Conservation (phyloP, 2,329 filamentous ascomycete species). For the Metarhizium rileyi region DNA sequence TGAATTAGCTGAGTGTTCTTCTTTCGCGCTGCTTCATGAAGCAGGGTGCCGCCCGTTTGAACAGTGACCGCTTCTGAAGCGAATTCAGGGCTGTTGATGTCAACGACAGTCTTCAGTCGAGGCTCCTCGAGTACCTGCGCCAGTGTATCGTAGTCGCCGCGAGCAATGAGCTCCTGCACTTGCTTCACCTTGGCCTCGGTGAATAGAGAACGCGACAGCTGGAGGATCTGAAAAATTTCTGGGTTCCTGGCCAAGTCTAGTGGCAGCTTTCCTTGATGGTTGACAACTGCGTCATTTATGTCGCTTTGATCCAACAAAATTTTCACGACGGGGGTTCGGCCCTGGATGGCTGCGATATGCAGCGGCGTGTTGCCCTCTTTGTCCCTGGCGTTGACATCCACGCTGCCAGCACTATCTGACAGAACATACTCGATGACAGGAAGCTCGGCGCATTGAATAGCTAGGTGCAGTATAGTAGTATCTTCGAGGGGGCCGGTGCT, state of each 20-base stretch:
- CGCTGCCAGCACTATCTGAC: constrained; percentile 53
- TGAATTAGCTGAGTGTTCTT: constrained; percentile 84
- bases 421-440: constrained; percentile 93
- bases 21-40: constrained; percentile 87
- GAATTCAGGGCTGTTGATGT: constrained; percentile 87
- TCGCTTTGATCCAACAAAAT: constrained; percentile 71
- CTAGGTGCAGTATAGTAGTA: constrained; percentile 84
- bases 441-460: constrained; percentile 89
- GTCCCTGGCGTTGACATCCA: constrained; percentile 85
- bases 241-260: constrained; percentile 84
- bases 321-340: constrained; percentile 69
- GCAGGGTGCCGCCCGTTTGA: constrained; percentile 77
- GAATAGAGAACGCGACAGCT: constrained; percentile 81
- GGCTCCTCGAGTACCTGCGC: constrained; percentile 76
- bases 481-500: constrained; percentile 52
- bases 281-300: constrained; percentile 82
- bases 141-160: constrained; percentile 65
- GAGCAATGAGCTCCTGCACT: constrained; percentile 68
- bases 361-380: constrained; percentile 91
- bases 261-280: constrained; percentile 74
- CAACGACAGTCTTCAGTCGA: constrained; percentile 74
- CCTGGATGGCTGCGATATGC: constrained; percentile 77
- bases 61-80: constrained; percentile 69
- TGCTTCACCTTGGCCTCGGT: constrained; percentile 78
- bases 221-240: constrained; percentile 91